Conservation (phyloP, 164 flowering plant genomes). For the Kalanchoe fedtschenkoi region DNA sequence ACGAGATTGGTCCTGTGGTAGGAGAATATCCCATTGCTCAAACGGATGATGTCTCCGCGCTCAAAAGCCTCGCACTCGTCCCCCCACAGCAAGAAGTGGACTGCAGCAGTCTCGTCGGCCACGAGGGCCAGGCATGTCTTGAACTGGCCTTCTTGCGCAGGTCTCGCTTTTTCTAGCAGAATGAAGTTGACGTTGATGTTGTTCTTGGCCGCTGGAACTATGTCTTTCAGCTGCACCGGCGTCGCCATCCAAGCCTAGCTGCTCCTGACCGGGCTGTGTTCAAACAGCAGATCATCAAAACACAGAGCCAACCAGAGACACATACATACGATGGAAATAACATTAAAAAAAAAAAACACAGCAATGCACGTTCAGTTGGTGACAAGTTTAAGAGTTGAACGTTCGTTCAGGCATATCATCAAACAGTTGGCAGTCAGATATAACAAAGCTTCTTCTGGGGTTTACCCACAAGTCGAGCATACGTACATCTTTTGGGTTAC, state of each 20-base stretch:
- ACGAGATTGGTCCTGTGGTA: conserved; percentile 35
- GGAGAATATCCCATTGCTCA: conserved; percentile 62
- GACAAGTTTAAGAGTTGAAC: too few relatives aligned
- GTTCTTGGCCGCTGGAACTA: conserved; percentile 67
- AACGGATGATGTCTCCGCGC: conserved; percentile 49
- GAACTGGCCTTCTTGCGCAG: conserved; percentile 29
- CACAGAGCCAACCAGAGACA: too few relatives aligned
- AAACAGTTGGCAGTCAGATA: too few relatives aligned
- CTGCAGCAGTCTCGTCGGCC: conserved; percentile 80
- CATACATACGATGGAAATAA: too few relatives aligned
- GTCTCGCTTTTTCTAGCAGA: conserved; percentile 48
- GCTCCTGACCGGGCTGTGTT: neutral
- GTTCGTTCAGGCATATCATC: too few relatives aligned
- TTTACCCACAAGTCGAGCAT: too few relatives aligned
- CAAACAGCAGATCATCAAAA: neutral
- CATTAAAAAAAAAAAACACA: too few relatives aligned
- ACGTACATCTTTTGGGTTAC: too few relatives aligned
- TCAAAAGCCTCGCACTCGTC: conserved; percentile 64
- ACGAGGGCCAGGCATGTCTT: conserved; percentile 64
- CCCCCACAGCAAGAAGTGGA: conserved; percentile 78
- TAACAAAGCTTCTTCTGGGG: too few relatives aligned
- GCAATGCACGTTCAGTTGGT: too few relatives aligned
- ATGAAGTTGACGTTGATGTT: conserved; percentile 56
- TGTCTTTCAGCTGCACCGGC: conserved; percentile 36
- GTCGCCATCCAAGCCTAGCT: conserved; percentile 8